These are phyloP conservation scores for Fusarium sp. DNA, from an alignment of 2,329 filamentous ascomycete genomes.

Conservation along the genomic window DNA sequence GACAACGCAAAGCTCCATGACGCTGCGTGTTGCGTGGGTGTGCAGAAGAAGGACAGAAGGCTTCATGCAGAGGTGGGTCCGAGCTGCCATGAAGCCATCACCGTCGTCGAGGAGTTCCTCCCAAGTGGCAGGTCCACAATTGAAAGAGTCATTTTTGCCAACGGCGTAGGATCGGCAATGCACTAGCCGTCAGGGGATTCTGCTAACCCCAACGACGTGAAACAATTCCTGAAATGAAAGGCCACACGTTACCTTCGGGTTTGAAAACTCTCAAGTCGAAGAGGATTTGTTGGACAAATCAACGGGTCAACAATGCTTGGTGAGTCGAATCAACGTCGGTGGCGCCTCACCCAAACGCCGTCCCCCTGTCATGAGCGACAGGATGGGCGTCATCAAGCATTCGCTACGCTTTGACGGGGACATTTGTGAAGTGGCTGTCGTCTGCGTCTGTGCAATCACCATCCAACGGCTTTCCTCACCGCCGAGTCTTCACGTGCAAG, in stretches of 20 bases:
- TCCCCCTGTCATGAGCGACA: conserved; percentile 6
- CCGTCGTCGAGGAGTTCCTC: not conserved
- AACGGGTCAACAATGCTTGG: not conserved
- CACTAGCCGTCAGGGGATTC: conserved; percentile 5
- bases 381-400: conserved; percentile 30
- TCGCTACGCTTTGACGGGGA: conserved; percentile 20
- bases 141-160: conserved; percentile 1
- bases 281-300: not conserved
- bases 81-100: conserved; percentile 17
- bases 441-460: conserved; percentile 27
- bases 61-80: not conserved
- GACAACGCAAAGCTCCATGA: not conserved
- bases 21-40: not conserved
- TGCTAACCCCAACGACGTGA: not conserved
- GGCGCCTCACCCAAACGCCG: conserved; percentile 17
- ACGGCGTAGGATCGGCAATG: conserved; percentile 18
- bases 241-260: conserved; percentile 1
- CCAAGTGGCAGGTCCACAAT: conserved; percentile 10
- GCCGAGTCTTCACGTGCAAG: conserved; percentile 21
- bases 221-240: conserved; percentile 7
- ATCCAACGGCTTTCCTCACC: conserved; percentile 16
- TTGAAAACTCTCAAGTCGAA: not conserved
- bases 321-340: conserved; percentile 20
- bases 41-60: not conserved
- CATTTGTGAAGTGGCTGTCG: not conserved